Conservation (phyloP, 768 basidiomycete species). For the Pluteus cervinus region DNA sequence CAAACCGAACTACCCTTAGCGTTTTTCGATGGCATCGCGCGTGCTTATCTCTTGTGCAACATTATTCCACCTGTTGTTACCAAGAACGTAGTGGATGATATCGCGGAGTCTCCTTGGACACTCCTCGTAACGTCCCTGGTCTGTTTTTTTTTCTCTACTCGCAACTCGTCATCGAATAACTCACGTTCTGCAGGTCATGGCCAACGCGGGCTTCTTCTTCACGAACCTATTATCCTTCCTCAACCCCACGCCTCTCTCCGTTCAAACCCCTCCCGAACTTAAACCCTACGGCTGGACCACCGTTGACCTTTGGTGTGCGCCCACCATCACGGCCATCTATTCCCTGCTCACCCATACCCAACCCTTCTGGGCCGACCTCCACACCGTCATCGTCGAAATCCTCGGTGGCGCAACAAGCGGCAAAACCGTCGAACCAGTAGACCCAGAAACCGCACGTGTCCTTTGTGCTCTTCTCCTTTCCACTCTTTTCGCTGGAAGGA, state of each 20-base stretch:
- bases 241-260: slow-evolving; percentile 58
- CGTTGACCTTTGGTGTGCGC: slow-evolving; percentile 82
- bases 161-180: neutral
- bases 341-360: slow-evolving; percentile 83
- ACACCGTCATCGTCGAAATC: slow-evolving; percentile 39
- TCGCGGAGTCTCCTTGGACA: slow-evolving; percentile 70
- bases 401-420: slow-evolving; percentile 32
- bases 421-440: slow-evolving; percentile 41
- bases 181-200: slow-evolving; percentile 41
- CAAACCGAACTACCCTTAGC: slow-evolving; percentile 66
- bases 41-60: slow-evolving; percentile 73
- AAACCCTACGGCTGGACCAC: slow-evolving; percentile 81
- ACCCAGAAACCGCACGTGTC: slow-evolving; percentile 62
- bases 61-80: slow-evolving; percentile 68
- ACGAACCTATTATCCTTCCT: slow-evolving; percentile 71
- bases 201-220: slow-evolving; percentile 81
- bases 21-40: slow-evolving; percentile 71
- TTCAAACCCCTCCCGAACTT: slow-evolving; percentile 78
- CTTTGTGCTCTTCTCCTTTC: slow-evolving; percentile 64
- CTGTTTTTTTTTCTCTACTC: slow-evolving; percentile 17
- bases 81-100: slow-evolving; percentile 37
- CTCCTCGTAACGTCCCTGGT: slow-evolving; percentile 71
- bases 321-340: slow-evolving; percentile 70
- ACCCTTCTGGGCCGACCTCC: slow-evolving; percentile 70
- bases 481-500: slow-evolving; percentile 54